Base-by-base conservation (phyloP, 2,329 filamentous ascomycete species). In the Pseudopyricularia cyperi region DNA sequence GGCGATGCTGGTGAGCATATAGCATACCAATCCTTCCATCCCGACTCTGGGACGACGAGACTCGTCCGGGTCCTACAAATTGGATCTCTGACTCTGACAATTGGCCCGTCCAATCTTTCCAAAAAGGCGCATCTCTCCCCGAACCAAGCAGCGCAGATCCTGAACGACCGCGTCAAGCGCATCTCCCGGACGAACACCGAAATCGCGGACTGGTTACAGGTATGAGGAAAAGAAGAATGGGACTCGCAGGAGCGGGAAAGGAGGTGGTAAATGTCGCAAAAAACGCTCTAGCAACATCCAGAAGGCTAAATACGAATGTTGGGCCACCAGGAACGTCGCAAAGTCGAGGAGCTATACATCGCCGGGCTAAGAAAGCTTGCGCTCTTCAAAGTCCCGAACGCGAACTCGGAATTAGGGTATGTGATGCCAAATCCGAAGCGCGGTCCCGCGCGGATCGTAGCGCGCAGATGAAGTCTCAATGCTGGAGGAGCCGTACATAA, bases 201-300 rank as follows among this genome's bases (percentile, higher is more conserved):
- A 65, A 88, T 98, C 62, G 91, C 91, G 66, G 91, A 97, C 71
- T 98, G 91, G 89, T 78, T 98, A 56, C 86, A 91, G 83, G 90
- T 95, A 81, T 19, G 39, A 19, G 9, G 12, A 44, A 26, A 24
- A 24, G 24, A 24, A 19, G 24, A 19, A 44, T 15, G 22, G 8
- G 12, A 14, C 39, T 24, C 19, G 7, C n/a, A 22, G 37, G 39
- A 11, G 22, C 4, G 11, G 11, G 6, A 68, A 70, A 58, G 50
- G 53, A 49, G 47, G 48, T 22, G 12, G 26, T 26, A 19, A 9
- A 5, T 30, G 28, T 30, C 28, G 28, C 28, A n/a, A n/a, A n/a
- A n/a, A n/a, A n/a, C n/a, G n/a, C n/a, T n/a, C n/a, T n/a, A 24
- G 11, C 14, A n/a, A 35, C 3, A 17, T 14, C 24, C 33, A 19